Conservation (phyloP, 305 asterid species). For the Withania somnifera region DNA sequence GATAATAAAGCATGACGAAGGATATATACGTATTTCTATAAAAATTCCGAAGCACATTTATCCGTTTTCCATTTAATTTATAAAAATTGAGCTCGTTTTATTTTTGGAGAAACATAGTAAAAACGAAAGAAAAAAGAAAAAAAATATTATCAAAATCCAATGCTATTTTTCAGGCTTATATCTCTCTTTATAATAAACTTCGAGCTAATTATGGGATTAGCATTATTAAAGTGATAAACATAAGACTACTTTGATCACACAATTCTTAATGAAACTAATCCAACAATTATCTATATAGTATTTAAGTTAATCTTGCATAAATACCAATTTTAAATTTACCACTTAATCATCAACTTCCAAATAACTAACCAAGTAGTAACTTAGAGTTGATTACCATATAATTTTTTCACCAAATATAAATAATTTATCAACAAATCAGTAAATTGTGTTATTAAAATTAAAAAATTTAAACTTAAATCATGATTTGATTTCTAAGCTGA, state of each 20-base stretch:
- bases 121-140: background rate
- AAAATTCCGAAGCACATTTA: too few relatives aligned
- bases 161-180: background rate
- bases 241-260: background rate
- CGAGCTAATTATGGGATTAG: background rate
- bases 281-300: background rate
- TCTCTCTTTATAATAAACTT: background rate
- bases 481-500: rapidly evolving
- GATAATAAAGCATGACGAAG: too few relatives aligned
- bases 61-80: too few relatives aligned
- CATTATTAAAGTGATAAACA: background rate
- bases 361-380: background rate
- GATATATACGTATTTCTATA: too few relatives aligned
- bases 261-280: background rate
- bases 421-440: too few relatives aligned
- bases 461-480: background rate
- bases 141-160: background rate
- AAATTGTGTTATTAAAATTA: too few relatives aligned
- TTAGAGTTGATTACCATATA: too few relatives aligned
- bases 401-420: too few relatives aligned
- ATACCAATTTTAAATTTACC: too few relatives aligned
- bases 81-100: background rate
- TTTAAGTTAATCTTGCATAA: too few relatives aligned
- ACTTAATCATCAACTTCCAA: background rate
- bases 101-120: background rate